A percentile compares a stretch with the other conserved stretches of the same genome.
phyloP scores from a whole-genome alignment of 1,284 basidiomycete species.

The Trametes hirsuta region DNA sequence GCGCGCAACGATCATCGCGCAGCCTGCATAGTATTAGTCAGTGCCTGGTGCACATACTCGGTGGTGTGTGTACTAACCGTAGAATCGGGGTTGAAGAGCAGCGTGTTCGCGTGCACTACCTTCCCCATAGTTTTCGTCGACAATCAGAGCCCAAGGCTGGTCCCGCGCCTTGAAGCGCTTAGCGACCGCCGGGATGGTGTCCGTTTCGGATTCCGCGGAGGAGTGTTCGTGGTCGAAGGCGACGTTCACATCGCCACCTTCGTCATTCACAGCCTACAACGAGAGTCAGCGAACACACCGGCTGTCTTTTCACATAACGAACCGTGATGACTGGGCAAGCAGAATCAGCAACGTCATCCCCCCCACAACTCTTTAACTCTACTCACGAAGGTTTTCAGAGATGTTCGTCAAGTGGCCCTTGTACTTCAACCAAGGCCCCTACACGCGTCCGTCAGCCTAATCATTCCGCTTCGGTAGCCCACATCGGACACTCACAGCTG shows the following conservation, averaged over 20 bases:
- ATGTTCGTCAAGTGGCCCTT: constrained; percentile 97
- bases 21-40: constrained; percentile 52
- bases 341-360: constrained; percentile 38
- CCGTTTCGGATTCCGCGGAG: constrained; percentile 52
- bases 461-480: constrained; percentile 6
- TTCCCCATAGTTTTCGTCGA: constrained; percentile 98
- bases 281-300: background rate
- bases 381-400: constrained; percentile 90
- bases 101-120: constrained; percentile 99
- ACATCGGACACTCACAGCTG: constrained; percentile 62
- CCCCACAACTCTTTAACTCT: background rate
- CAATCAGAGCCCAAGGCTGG: constrained; percentile 93
- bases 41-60: background rate
- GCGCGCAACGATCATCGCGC: constrained; percentile 81
- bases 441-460: constrained; percentile 1
- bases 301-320: constrained; percentile 19
- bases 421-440: constrained; percentile 98
- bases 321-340: constrained; percentile 56
- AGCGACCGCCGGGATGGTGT: constrained; percentile 88
- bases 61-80: constrained; percentile 54
- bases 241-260: constrained; percentile 88
- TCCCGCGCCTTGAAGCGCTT: constrained; percentile 82
- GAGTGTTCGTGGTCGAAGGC: constrained; percentile 76
- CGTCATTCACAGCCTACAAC: constrained; percentile 83
- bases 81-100: constrained; percentile 95